Base-by-base conservation (phyloP, 208 protist genomes). In the Wallacemonas sp. region DNA sequence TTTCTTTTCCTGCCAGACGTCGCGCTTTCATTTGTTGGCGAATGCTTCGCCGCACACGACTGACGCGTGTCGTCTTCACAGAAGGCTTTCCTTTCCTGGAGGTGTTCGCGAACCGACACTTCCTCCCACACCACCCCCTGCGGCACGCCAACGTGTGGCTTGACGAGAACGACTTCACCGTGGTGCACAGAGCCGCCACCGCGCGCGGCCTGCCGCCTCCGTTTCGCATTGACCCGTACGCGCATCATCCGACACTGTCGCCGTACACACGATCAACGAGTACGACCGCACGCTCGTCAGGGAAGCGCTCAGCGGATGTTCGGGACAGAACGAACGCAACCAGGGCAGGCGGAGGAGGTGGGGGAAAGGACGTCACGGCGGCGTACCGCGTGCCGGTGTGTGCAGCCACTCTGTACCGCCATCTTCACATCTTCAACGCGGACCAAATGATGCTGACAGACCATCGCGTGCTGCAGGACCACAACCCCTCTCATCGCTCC, bases 81-180 rank as follows among this genome's bases (percentile, higher is more conserved):
- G 78, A 83, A 14, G 81, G 65, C 39, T 85, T 80, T 43, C 85
- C 83, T 3, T 33, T 66, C 23, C 73, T 94, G 30, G 70, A 83
- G 29, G 19, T 33, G 24, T 94, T 90, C 65, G 85, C 85, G 4
- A 61, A 58, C 14, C 61, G 66, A 1, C 65, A 78, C 63, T 88
- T 87, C 33, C 58, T 78, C 17, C 62, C 78, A 0, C 60, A 76
- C 0, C 78, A 94, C 60, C 88, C 85, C 3, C 66, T 94, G 14
- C 75, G 68, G 9, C 67, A 75, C 26, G 72, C 68, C 29, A 74
- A 71, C 38, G 2, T 94, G 5, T 94, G 88, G 86, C 69, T 94
- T 1, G 81, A 80, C 48, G 81, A 92, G 55, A 52, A 72, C 0
- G 88, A 94, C 55, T 72, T 94, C 32, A 19, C 8, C 33, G 29